Evolutionary conservation across 306 rosid genomes (phyloP).

Genomic region (Carpinus viminea): DNA sequence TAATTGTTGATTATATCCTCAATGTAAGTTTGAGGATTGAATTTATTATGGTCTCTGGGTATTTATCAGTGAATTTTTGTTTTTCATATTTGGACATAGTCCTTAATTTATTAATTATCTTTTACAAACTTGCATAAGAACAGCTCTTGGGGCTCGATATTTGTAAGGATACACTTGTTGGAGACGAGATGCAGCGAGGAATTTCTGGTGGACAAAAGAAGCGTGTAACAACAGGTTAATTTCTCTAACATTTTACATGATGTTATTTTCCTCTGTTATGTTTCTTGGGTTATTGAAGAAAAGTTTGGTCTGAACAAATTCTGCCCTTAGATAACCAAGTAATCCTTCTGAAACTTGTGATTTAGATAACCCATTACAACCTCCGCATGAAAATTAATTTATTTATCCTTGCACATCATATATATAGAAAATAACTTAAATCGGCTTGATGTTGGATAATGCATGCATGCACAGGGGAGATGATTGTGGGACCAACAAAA

Average conservation of each 20-base stretch:
- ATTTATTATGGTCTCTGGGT: no score
- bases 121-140: neutral
- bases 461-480: constrained; percentile 10
- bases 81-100: neutral
- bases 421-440: no score
- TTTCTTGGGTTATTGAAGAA: neutral
- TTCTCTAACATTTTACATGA: neutral
- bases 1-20: constrained; percentile 49
- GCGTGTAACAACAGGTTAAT: constrained; percentile 44
- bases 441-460: neutral
- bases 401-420: no score
- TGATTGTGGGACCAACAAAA: constrained; percentile 10
- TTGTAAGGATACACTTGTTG: constrained; percentile 56
- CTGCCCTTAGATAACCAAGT: neutral
- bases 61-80: neutral
- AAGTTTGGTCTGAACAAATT: neutral
- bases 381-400: no score
- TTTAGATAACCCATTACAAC: no score
- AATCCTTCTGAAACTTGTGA: neutral
- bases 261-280: neutral
- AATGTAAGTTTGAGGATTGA: constrained; percentile 34
- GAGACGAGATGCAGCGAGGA: constrained; percentile 55
- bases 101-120: neutral
- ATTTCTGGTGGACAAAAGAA: constrained; percentile 58
- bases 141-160: constrained; percentile 57